Evolutionary conservation across 257 asterid species (phyloP).

Genomic region (Anisodus acutangulus): DNA sequence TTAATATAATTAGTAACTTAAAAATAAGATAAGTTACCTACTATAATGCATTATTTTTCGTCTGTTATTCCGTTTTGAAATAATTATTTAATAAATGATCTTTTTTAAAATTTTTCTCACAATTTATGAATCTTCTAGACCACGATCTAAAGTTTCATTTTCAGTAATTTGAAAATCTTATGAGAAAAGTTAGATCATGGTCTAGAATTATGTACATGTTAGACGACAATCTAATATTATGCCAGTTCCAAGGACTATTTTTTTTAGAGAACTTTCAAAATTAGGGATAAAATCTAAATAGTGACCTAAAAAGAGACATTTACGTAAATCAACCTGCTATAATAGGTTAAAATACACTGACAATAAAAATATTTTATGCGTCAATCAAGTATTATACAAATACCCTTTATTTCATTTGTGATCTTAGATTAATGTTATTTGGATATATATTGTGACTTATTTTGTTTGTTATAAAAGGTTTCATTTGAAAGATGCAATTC

Average conservation of each 20-base stretch:
- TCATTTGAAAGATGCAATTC: constrained; percentile 26
- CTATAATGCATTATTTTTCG: background rate
- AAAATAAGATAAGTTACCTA: background rate
- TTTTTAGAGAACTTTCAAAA: background rate
- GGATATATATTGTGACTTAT: background rate
- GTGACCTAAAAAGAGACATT: background rate
- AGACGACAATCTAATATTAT: background rate
- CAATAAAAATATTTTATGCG: too few relatives aligned
- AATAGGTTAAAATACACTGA: background rate
- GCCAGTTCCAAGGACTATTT: background rate
- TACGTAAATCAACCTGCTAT: background rate
- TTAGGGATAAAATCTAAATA: background rate
- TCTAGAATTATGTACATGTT: too few relatives aligned
- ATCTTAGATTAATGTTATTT: background rate
- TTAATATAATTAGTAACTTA: background rate
- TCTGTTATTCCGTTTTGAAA: background rate
- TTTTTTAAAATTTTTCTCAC: too few relatives aligned
- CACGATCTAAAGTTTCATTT: background rate
- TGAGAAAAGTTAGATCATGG: background rate
- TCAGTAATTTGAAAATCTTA: background rate
- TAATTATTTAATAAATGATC: too few relatives aligned
- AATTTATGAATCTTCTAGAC: too few relatives aligned
- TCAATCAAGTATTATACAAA: background rate
- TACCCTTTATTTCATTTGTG: background rate
- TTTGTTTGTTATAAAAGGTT: background rate